phyloP scores from a whole-genome alignment of 2,329 filamentous ascomycete genomes.

The Cyphellophora attinorum region DNA sequence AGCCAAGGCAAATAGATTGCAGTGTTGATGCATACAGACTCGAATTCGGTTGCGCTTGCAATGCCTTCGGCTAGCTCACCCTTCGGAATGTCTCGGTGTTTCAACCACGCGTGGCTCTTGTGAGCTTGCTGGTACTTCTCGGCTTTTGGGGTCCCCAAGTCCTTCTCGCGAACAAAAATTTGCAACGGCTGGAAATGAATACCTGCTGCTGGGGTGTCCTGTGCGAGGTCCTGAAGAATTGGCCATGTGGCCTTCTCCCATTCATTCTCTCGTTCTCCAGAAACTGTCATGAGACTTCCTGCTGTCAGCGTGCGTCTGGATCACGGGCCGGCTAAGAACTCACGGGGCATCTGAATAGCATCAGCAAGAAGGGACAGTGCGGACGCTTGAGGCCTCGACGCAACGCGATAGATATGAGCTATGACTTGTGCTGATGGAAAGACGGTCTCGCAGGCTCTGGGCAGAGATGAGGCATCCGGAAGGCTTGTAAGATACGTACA shows the following conservation, averaged over 20 bases:
- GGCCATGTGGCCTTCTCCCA: conserved; percentile 55
- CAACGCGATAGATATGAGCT: too few relatives aligned
- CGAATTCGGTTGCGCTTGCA: conserved; percentile 66
- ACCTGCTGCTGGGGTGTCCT: conserved; percentile 60
- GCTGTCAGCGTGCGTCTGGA: too few relatives aligned
- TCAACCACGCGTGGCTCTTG: conserved; percentile 1
- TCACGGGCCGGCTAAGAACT: too few relatives aligned
- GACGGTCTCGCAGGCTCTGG: too few relatives aligned
- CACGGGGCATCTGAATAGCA: too few relatives aligned
- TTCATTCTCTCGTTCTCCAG: conserved; percentile 22
- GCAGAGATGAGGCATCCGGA: too few relatives aligned
- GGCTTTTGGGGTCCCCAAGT: conserved; percentile 43
- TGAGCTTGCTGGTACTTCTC: conserved; percentile 5
- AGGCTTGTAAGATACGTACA: too few relatives aligned
- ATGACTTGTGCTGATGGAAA: too few relatives aligned
- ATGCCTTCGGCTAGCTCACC: conserved; percentile 52
- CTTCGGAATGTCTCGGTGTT: conserved; percentile 53
- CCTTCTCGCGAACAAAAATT: conserved; percentile 55
- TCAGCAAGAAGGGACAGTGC: too few relatives aligned
- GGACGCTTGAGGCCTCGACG: neutral
- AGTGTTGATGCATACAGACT: conserved; percentile 84
- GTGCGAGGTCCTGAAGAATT: conserved; percentile 46
- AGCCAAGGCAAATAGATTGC: conserved; percentile 82
- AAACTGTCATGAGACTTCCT: conserved; percentile 6
- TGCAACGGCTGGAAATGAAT: conserved; percentile 61